These are phyloP conservation scores for Acer saccharum DNA, from an alignment of 345 rosid species.

Conservation along the genomic window DNA sequence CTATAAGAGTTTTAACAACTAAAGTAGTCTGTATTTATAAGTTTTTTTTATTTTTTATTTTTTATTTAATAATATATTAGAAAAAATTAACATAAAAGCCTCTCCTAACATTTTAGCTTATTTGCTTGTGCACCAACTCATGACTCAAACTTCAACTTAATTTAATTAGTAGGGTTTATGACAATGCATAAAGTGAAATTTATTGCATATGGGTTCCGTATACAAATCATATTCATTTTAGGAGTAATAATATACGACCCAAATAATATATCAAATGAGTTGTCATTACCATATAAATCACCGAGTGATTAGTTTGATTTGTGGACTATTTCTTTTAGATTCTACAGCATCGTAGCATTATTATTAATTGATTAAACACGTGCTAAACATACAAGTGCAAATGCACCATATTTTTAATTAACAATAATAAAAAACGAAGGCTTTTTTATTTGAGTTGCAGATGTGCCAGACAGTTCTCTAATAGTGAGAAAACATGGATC, in stretches of 20 bases:
- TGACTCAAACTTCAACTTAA: neutral
- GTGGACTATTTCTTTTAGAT: too few relatives aligned
- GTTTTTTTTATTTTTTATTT: too few relatives aligned
- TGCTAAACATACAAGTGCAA: neutral
- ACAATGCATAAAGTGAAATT: neutral
- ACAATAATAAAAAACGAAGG: neutral
- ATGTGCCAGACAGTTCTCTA: conserved; percentile 83
- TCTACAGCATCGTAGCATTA: too few relatives aligned
- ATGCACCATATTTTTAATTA: neutral
- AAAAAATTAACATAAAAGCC: too few relatives aligned
- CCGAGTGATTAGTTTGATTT: too few relatives aligned
- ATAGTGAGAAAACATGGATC: conserved; percentile 68
- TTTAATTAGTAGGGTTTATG: neutral
- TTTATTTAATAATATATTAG: too few relatives aligned
- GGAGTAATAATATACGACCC: too few relatives aligned
- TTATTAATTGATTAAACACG: neutral
- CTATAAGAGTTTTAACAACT: too few relatives aligned
- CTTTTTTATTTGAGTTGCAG: conserved; percentile 32
- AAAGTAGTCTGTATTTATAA: too few relatives aligned
- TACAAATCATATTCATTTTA: neutral
- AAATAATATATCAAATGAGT: too few relatives aligned
- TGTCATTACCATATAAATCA: too few relatives aligned
- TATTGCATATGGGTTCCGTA: neutral
- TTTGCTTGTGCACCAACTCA: neutral
- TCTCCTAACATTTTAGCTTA: neutral